A percentile compares a stretch with the other conserved stretches of the same genome.
phyloP scores from a whole-genome alignment of 2,329 filamentous ascomycete species.

The Botrytis fragariae region DNA sequence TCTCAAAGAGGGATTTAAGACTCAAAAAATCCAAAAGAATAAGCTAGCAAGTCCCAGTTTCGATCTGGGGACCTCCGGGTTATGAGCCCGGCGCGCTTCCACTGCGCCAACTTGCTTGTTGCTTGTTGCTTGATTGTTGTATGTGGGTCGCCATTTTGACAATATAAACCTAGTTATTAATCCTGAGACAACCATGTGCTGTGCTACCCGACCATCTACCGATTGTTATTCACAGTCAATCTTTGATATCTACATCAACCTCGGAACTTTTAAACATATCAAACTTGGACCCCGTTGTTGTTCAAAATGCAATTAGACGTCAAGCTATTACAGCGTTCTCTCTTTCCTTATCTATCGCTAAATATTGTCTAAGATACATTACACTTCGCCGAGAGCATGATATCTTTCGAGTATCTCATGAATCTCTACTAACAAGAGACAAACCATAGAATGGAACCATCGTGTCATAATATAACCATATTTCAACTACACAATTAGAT shows the following conservation, averaged over 20 bases:
- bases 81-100: constrained; percentile 43
- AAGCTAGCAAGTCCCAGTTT: constrained; percentile 32
- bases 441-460: constrained; percentile 6
- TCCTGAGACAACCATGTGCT: not conserved
- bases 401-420: not conserved
- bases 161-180: fast-evolving
- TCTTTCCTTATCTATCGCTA: not conserved
- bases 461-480: not conserved
- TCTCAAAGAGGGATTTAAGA: not conserved
- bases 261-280: not conserved
- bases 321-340: not conserved
- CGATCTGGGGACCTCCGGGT: constrained; percentile 42
- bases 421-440: not conserved
- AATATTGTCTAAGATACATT: not conserved
- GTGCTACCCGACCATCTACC: not conserved
- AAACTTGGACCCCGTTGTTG: not conserved
- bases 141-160: fast-evolving
- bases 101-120: constrained; percentile 40
- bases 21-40: not conserved
- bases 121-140: not conserved
- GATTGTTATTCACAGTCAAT: not conserved
- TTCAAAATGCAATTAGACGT: not conserved
- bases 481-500: not conserved
- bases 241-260: not conserved
- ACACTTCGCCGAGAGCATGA: not conserved